These are phyloP conservation scores for Chaetomium strumarium DNA, from an alignment of 2,329 filamentous ascomycete genomes.

Conservation along the genomic window DNA sequence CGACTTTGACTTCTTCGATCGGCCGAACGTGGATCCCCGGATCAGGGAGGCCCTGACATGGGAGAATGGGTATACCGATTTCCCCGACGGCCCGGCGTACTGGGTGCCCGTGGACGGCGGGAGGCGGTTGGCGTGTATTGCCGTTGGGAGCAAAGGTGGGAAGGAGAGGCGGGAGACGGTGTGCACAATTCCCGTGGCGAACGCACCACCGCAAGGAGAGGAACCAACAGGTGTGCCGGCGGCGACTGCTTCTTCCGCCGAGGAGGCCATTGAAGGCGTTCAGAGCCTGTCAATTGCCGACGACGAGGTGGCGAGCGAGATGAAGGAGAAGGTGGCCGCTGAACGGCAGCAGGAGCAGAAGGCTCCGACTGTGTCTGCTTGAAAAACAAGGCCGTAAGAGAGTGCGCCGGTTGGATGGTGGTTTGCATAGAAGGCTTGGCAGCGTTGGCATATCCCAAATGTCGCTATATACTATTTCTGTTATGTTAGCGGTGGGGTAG, in stretches of 20 bases:
- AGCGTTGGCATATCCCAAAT: neutral
- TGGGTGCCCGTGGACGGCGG: conserved; percentile 48
- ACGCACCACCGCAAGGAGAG: conserved; percentile 19
- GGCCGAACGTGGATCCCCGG: conserved; percentile 64
- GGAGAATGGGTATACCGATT: conserved; percentile 46
- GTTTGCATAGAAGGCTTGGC: conserved; percentile 1
- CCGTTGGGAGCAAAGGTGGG: conserved; percentile 44
- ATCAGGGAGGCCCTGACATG: conserved; percentile 46
- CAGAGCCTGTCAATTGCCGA: conserved; percentile 23
- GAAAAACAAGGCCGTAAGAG: neutral
- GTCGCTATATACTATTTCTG: neutral
- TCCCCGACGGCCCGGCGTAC: conserved; percentile 52
- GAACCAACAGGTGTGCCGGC: conserved; percentile 9
- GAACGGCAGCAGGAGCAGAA: neutral
- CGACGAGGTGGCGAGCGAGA: conserved; percentile 11
- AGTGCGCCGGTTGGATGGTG: neutral
- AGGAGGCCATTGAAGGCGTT: conserved; percentile 19
- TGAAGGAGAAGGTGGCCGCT: conserved; percentile 13
- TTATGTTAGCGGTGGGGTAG: neutral
- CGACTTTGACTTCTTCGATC: conserved; percentile 73
- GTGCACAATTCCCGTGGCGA: conserved; percentile 39
- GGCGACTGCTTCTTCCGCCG: conserved; percentile 4
- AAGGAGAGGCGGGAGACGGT: conserved; percentile 42
- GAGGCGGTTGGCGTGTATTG: conserved; percentile 45
- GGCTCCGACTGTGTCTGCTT: conserved; percentile 3